Evolutionary conservation across 2,329 filamentous ascomycete genomes (phyloP).

Genomic region (Bimuria novae-zelandiae): DNA sequence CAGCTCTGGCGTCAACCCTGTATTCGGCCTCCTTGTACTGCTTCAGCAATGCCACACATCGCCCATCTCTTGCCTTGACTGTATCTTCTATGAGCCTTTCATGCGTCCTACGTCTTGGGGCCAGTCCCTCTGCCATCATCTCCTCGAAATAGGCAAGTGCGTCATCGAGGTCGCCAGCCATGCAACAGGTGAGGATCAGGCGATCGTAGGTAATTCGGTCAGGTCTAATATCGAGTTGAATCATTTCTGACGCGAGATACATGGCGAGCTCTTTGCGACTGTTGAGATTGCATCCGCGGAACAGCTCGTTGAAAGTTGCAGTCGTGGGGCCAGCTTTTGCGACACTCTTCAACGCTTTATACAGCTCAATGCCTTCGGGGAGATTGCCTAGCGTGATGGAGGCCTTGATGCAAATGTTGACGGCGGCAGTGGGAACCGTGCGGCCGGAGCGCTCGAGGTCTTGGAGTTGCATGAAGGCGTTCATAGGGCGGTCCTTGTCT

Average conservation of each 20-base stretch:
- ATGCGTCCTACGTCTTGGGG: constrained; percentile 40
- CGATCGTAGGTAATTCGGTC: constrained; percentile 66
- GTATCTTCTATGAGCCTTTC: constrained; percentile 33
- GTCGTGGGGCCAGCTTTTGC: constrained; percentile 52
- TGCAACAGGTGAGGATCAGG: constrained; percentile 62
- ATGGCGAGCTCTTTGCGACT: constrained; percentile 60
- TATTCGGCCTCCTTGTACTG: constrained; percentile 17
- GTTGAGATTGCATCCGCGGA: constrained; percentile 53
- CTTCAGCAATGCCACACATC: constrained; percentile 35
- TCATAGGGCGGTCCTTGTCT: constrained; percentile 53
- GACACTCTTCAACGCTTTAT: constrained; percentile 63
- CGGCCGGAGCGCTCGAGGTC: constrained; percentile 56
- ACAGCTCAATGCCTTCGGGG: constrained; percentile 60
- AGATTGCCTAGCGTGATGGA: constrained; percentile 52
- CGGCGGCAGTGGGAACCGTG: constrained; percentile 56
- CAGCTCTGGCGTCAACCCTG: background rate
- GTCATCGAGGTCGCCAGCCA: constrained; percentile 46
- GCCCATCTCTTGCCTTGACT: constrained; percentile 32
- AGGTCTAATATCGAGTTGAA: constrained; percentile 58
- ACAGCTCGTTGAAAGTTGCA: constrained; percentile 65
- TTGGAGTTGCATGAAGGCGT: constrained; percentile 63
- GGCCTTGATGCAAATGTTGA: constrained; percentile 60
- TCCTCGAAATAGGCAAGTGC: constrained; percentile 57
- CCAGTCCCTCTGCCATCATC: constrained; percentile 47
- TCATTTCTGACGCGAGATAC: constrained; percentile 67